Conservation (phyloP, 2,329 filamentous ascomycete genomes). For the Botrytis deweyae region DNA sequence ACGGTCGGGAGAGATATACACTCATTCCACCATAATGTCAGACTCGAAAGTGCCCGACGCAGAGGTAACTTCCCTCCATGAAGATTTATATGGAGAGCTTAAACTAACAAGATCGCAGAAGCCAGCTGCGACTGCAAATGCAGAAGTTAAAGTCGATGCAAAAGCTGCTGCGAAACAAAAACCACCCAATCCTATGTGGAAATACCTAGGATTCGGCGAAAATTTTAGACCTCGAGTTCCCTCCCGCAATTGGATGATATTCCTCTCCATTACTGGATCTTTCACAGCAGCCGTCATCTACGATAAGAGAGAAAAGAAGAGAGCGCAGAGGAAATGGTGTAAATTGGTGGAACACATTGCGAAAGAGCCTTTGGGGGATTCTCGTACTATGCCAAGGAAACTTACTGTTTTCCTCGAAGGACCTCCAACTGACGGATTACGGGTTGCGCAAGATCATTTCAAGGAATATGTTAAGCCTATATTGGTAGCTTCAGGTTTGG, state of each 20-base stretch:
- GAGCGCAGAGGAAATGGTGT: constrained; percentile 82
- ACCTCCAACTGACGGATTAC: constrained; percentile 82
- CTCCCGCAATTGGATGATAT: constrained; percentile 97
- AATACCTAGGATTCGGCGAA: constrained; percentile 76
- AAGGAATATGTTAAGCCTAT: constrained; percentile 94
- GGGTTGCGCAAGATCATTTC: constrained; percentile 89
- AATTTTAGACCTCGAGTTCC: constrained; percentile 81
- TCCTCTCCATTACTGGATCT: constrained; percentile 74
- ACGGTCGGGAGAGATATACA: not conserved
- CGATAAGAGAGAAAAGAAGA: constrained; percentile 87
- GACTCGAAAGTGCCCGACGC: constrained; percentile 26
- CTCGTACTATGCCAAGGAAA: constrained; percentile 74
- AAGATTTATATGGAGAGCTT: not conserved
- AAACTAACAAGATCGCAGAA: constrained; percentile 26
- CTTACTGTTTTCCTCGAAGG: constrained; percentile 83
- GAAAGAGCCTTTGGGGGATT: constrained; percentile 64
- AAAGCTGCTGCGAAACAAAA: constrained; percentile 46
- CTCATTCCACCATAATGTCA: constrained; percentile 8
- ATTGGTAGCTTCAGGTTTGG: constrained; percentile 81
- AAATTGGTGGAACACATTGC: constrained; percentile 81
- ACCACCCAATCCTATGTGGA: constrained; percentile 67
- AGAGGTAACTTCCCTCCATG: constrained; percentile 22
- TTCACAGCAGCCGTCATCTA: constrained; percentile 83
- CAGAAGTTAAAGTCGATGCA: constrained; percentile 38
- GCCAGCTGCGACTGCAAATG: constrained; percentile 39